These are phyloP conservation scores for Schizonepeta tenuifolia DNA, from an alignment of 257 asterid genomes.

Conservation along the genomic window DNA sequence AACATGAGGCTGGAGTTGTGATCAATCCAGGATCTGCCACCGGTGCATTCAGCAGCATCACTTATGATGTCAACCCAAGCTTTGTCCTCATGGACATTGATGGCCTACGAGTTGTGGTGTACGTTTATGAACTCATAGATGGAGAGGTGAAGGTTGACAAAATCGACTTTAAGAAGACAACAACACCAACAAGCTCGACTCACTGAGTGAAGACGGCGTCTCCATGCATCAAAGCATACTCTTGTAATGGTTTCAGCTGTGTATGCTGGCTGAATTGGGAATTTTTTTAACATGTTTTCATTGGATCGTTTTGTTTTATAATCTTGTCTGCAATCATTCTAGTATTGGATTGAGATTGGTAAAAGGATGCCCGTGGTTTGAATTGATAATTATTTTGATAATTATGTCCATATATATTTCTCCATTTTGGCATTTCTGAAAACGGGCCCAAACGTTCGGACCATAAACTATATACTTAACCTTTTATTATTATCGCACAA, in stretches of 20 bases:
- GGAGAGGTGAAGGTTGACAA: conserved; percentile 99
- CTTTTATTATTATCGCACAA: too few species aligned
- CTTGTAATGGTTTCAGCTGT: background rate
- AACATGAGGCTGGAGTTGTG: conserved; percentile 97
- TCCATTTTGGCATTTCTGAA: background rate
- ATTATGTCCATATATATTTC: background rate
- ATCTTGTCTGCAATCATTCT: conserved; percentile 14
- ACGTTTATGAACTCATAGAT: conserved; percentile 91
- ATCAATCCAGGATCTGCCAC: conserved; percentile 98
- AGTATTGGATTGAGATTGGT: conserved; percentile 22
- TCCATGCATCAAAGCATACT: background rate
- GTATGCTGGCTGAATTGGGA: conserved; percentile 6
- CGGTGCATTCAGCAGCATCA: conserved; percentile 96
- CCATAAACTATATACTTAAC: too few species aligned
- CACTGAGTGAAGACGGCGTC: background rate
- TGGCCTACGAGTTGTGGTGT: conserved; percentile 91
- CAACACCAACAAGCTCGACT: conserved; percentile 44
- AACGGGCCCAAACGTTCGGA: too few species aligned
- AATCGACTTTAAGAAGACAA: conserved; percentile 95
- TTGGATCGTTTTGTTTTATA: conserved; percentile 17
- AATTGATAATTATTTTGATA: background rate
- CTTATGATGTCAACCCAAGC: conserved; percentile 96
- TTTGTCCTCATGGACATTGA: conserved; percentile 98
- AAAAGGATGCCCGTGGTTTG: conserved; percentile 16
- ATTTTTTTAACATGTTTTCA: conserved; percentile 1